Evolutionary conservation across 1,284 basidiomycete genomes (phyloP), one percentile per base, ranked within the genome.

Genomic region (Sporisorium iseilematis-ciliati): DNA sequence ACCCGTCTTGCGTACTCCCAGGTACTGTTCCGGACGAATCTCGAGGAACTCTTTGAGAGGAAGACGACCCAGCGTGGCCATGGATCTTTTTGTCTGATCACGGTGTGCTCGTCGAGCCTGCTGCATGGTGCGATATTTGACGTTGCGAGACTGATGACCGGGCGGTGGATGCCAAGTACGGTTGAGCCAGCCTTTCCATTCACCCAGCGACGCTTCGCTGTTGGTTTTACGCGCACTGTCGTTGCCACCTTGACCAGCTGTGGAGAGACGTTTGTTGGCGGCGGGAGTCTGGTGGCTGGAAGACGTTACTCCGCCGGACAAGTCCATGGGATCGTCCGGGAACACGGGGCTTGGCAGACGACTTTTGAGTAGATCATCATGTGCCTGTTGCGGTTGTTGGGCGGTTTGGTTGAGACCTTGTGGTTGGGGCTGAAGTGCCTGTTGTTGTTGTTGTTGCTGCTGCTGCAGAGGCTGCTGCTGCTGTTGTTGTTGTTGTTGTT

Each of bases 11-110:
- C 78, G 74, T 8, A 77, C 75, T 31, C 58, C 64, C n/a, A 73
- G 64, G 25, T 79, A 79, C 57, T 79, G 75, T 23, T 73, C 65
- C 4, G 69, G 73, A n/a, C 57, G 41, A 52, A 79, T 76, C 59
- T 79, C 78, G 35, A 79, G 54, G 45, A 75, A 79, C 49, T 77
- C 75, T 31, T 77, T 77, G 49, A 79, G 67, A 1, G 78, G 78
- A 38, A 79, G 48, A 20, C 78, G 66, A 16, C 78, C 78, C 3
- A 79, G 63, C 11, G 75, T 79, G 3, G 78, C 74, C 65, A 79
- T 75, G 40, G 73, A 76, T 20, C 76, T 49, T 14, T 76, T 78
- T 8, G 76, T 78, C 41, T 64, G 60, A 40, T 70, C 73, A 14
- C 64, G 59, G 26, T 75, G 73, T 3, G 73, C 73, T 7, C 73